Conservation (phyloP, 2,329 filamentous ascomycete genomes). For the Beauveria australis region DNA sequence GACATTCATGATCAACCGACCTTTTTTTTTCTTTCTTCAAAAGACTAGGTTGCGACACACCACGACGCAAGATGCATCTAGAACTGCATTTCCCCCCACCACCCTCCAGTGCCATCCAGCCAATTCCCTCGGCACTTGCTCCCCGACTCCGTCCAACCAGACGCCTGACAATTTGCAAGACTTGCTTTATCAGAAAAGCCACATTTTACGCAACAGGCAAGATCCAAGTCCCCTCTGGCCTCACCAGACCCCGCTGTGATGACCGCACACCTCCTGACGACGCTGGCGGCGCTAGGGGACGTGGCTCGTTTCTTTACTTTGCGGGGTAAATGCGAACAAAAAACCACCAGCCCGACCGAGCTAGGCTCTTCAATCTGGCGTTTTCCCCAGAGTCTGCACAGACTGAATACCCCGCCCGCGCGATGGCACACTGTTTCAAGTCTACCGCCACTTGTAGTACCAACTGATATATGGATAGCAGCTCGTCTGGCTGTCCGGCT, state of each 20-base stretch:
- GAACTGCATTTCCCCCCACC: slow-evolving; percentile 4
- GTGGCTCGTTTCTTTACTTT: background rate
- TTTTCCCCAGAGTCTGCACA: slow-evolving; percentile 1
- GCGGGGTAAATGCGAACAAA: background rate
- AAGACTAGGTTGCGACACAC: background rate
- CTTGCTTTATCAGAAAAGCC: background rate
- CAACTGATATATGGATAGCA: background rate
- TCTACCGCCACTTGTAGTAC: too few species aligned
- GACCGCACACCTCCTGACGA: background rate
- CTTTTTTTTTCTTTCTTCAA: too few species aligned
- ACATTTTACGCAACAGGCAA: background rate
- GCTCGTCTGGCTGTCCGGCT: too few species aligned
- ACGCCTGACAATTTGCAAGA: background rate
- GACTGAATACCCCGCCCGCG: background rate
- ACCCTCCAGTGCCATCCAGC: background rate
- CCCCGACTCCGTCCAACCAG: background rate
- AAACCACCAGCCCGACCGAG: too few species aligned
- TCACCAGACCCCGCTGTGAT: background rate
- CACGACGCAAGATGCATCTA: slow-evolving; percentile 8
- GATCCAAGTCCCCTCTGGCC: too few species aligned
- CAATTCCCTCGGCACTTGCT: background rate
- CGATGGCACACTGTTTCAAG: background rate
- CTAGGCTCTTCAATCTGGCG: too few species aligned
- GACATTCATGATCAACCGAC: too few species aligned
- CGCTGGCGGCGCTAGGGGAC: background rate